Percentiles rank a stretch among this genome's conserved stretches.
Conservation (phyloP, 2,329 filamentous ascomycete genomes). For the Exutisphaerella laricina region DNA sequence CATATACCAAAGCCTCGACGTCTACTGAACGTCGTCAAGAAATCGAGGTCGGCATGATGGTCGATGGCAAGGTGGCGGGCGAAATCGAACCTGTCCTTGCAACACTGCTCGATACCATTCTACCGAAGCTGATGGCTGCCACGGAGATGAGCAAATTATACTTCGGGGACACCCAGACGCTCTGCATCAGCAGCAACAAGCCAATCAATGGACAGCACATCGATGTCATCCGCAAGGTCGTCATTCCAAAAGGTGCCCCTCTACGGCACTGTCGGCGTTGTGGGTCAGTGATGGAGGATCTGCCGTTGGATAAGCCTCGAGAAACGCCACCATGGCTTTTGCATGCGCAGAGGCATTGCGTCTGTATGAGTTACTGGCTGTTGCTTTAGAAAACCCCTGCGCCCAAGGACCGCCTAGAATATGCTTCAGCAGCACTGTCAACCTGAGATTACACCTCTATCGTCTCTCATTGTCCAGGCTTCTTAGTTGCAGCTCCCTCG, state of each 20-base stretch:
- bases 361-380: constrained; percentile 29
- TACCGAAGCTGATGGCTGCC: constrained; percentile 53
- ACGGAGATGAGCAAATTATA: constrained; percentile 64
- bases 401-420: too few relatives aligned
- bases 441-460: too few relatives aligned
- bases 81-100: constrained; percentile 46
- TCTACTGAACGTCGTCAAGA: constrained; percentile 42
- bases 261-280: constrained; percentile 42
- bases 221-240: constrained; percentile 52
- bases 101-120: constrained; percentile 44
- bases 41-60: constrained; percentile 50
- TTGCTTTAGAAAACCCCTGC: constrained; percentile 10
- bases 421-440: too few relatives aligned
- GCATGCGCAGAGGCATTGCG: constrained; percentile 30
- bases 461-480: constrained; percentile 3
- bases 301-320: constrained; percentile 25
- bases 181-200: constrained; percentile 43
- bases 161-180: constrained; percentile 64
- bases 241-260: constrained; percentile 32
- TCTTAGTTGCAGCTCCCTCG: constrained; percentile 52
- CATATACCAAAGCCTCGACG: constrained; percentile 47
- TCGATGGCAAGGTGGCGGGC: constrained; percentile 48
- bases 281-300: constrained; percentile 44
- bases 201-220: constrained; percentile 40
- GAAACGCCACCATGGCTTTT: constrained; percentile 28